A percentile compares a stretch with the other conserved stretches of the same genome.
phyloP scores from a whole-genome alignment of 495 filamentous ascomycete species.

The Neurospora discreta region DNA sequence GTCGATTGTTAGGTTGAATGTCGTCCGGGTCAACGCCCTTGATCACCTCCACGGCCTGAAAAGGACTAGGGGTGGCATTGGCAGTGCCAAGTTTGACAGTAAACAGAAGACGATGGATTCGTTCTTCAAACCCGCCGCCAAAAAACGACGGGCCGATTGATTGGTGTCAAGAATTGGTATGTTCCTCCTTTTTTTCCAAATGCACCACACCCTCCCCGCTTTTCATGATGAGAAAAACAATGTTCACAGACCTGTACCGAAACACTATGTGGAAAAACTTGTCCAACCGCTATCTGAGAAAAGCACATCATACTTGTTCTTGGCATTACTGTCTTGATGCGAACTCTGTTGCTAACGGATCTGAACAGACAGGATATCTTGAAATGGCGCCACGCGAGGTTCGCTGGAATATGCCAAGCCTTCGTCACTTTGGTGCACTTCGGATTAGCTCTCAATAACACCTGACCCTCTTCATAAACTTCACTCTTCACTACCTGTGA shows the following conservation, averaged over 20 bases:
- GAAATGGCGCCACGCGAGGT: background rate
- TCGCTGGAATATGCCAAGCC: background rate
- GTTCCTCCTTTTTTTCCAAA: conserved; percentile 17
- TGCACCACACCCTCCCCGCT: background rate
- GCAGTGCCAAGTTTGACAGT: conserved; percentile 60
- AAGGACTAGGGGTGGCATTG: conserved; percentile 66
- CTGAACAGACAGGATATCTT: background rate
- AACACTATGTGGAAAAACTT: conserved; percentile 48
- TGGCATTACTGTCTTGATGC: conserved; percentile 1
- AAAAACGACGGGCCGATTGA: conserved; percentile 32
- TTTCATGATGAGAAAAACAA: conserved; percentile 53
- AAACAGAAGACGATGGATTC: conserved; percentile 61
- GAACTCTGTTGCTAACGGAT: conserved; percentile 14
- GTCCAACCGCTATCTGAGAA: conserved; percentile 76
- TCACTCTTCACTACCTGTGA: background rate
- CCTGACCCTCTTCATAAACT: background rate
- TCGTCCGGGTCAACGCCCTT: conserved; percentile 49
- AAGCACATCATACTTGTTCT: conserved; percentile 6
- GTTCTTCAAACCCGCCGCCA: conserved; percentile 50
- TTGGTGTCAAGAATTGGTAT: conserved; percentile 15
- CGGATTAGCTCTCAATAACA: background rate
- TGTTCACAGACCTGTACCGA: conserved; percentile 79
- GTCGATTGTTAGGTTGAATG: conserved; percentile 16
- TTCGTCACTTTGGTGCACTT: background rate
- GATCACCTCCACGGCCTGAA: conserved; percentile 62